These are phyloP conservation scores for Solanum hybrid DNA, from an alignment of 305 asterid genomes.

Conservation along the genomic window DNA sequence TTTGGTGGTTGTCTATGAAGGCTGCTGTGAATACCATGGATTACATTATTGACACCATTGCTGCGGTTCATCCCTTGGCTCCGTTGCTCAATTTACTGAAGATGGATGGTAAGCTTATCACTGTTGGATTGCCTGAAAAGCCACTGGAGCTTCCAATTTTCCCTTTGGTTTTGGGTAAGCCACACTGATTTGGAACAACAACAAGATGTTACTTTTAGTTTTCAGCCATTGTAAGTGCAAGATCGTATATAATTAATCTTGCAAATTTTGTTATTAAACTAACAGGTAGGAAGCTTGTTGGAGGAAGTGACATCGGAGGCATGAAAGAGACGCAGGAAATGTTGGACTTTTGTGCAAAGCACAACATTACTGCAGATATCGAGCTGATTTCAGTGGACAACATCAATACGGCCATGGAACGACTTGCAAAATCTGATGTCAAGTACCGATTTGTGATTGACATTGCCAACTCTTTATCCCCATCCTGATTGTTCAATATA, in stretches of 20 bases:
- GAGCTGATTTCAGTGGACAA: too few relatives aligned
- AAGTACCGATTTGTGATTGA: conserved; percentile 60
- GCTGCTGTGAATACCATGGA: conserved; percentile 49
- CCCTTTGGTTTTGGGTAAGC: conserved; percentile 50
- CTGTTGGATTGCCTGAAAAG: conserved; percentile 50
- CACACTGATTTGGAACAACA: neutral
- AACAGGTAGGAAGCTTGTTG: conserved; percentile 50
- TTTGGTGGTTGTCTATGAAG: conserved; percentile 15
- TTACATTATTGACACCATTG: conserved; percentile 53
- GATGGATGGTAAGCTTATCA: conserved; percentile 48
- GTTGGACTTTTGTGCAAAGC: too few relatives aligned
- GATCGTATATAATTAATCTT: neutral
- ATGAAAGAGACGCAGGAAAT: conserved; percentile 21
- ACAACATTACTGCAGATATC: too few relatives aligned
- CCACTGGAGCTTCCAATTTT: conserved; percentile 52
- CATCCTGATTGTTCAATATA: neutral
- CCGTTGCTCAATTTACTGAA: conserved; percentile 41
- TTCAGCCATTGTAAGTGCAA: neutral
- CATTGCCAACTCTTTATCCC: conserved; percentile 28
- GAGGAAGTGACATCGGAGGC: conserved; percentile 58
- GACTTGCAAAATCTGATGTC: conserved; percentile 46
- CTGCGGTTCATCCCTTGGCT: conserved; percentile 39
- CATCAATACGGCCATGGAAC: conserved; percentile 27
- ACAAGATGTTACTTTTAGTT: neutral
- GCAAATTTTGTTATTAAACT: neutral